Evolutionary conservation across 2,329 filamentous ascomycete genomes (phyloP).

Genomic region (Phyllachora maydis): DNA sequence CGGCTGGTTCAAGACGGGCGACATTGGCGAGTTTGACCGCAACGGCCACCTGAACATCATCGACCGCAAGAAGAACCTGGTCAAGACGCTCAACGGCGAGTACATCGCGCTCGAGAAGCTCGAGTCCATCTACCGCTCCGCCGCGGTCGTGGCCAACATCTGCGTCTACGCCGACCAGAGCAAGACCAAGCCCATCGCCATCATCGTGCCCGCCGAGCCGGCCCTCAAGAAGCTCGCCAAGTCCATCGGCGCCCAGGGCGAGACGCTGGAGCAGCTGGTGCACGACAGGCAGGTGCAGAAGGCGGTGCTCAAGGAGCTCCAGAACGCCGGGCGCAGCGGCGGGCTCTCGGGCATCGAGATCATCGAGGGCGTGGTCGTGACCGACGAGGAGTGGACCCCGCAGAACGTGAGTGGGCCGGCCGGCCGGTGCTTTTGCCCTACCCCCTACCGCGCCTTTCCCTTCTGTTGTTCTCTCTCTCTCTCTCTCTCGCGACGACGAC

Average conservation of each 20-base stretch:
- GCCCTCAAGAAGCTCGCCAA: conserved; percentile 30
- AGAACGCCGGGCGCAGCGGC: conserved; percentile 36
- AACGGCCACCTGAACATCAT: conserved; percentile 56
- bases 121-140: conserved; percentile 29
- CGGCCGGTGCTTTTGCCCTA: no score
- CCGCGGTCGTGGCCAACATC: conserved; percentile 29
- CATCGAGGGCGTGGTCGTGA: conserved; percentile 49
- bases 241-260: conserved; percentile 21
- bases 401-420: conserved; percentile 42
- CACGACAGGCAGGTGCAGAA: conserved; percentile 43
- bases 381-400: conserved; percentile 57
- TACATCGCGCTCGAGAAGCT: conserved; percentile 67
- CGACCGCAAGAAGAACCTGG: conserved; percentile 76
- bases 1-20: conserved; percentile 77
- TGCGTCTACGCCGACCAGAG: conserved; percentile 31
- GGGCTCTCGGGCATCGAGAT: conserved; percentile 48
- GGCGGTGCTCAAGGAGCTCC: conserved; percentile 43
- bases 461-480: no score
- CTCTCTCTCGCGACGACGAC: no score
- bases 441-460: no score
- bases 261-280: conserved; percentile 48
- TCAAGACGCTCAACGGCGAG: conserved; percentile 66
- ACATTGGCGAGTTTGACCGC: conserved; percentile 59
- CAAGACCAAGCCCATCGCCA: conserved; percentile 30
- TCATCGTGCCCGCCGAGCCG: conserved; percentile 33